phyloP scores from a whole-genome alignment of 345 rosid genomes.

The Cardiospermum halicacabum region DNA sequence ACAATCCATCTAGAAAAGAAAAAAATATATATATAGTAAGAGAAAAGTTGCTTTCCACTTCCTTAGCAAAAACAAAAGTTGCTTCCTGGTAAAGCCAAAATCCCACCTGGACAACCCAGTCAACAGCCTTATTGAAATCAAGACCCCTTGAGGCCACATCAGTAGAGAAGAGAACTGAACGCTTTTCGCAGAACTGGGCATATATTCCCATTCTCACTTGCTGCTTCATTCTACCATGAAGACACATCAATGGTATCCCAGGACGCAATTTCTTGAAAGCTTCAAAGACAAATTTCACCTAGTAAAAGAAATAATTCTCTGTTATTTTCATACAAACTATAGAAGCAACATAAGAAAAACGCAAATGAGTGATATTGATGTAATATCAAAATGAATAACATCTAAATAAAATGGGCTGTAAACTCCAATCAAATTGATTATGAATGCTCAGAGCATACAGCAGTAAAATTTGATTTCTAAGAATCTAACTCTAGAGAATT shows the following conservation, averaged over 20 bases:
- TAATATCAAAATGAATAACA: background rate
- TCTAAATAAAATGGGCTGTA: background rate
- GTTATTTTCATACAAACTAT: conserved; percentile 5
- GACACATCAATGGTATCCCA: conserved; percentile 88
- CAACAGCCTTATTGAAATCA: conserved; percentile 87
- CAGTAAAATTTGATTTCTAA: no score
- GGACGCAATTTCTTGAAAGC: conserved; percentile 94
- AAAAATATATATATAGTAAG: conserved; percentile 10
- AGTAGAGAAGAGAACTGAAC: conserved; percentile 82
- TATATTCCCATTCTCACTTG: conserved; percentile 77
- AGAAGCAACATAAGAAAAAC: background rate
- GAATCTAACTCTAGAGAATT: background rate
- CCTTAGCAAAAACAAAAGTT: background rate
- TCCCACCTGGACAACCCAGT: conserved; percentile 97
- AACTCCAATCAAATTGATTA: background rate
- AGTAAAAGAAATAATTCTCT: conserved; percentile 3
- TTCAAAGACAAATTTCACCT: conserved; percentile 93
- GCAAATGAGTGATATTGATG: background rate
- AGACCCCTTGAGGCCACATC: conserved; percentile 97
- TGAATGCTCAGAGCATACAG: background rate
- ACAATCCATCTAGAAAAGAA: conserved; percentile 63
- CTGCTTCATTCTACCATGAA: conserved; percentile 97
- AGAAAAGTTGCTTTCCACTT: background rate
- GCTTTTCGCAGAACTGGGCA: conserved; percentile 71
- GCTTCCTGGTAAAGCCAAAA: conserved; percentile 12